Percentiles rank a stretch among this genome's conserved stretches.
These are phyloP conservation scores for Globisporangium nodosum DNA, from an alignment of 352 stramenopile species.

Conservation along the genomic window DNA sequence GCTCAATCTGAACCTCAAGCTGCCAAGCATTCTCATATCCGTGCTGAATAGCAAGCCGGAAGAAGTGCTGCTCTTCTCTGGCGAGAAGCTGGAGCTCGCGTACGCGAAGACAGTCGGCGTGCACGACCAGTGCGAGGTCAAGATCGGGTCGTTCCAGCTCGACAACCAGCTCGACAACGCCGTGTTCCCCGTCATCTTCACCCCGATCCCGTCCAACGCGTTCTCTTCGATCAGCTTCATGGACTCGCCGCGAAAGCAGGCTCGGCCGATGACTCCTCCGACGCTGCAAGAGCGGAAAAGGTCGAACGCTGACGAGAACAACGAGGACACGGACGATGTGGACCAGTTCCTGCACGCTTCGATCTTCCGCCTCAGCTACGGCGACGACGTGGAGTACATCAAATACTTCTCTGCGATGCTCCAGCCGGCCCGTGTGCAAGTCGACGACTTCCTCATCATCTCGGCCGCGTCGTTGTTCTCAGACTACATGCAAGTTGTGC, in stretches of 20 bases:
- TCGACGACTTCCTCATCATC: slow-evolving; percentile 61
- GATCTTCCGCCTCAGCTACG: slow-evolving; percentile 68
- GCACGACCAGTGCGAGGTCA: slow-evolving; percentile 80
- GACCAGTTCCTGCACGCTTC: slow-evolving; percentile 75
- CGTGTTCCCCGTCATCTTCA: slow-evolving; percentile 82
- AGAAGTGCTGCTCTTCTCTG: slow-evolving; percentile 70
- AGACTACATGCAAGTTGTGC: slow-evolving; percentile 40
- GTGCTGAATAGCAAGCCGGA: slow-evolving; percentile 70
- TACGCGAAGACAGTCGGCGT: slow-evolving; percentile 64
- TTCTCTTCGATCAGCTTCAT: slow-evolving; percentile 15
- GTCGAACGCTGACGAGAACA: slow-evolving; percentile 9
- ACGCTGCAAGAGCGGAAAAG: slow-evolving; percentile 11
- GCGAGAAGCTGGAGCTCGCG: slow-evolving; percentile 56
- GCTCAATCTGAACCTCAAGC: slow-evolving; percentile 44
- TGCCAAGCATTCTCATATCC: slow-evolving; percentile 65
- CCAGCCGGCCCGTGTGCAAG: slow-evolving; percentile 53
- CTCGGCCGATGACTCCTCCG: slow-evolving; percentile 9
- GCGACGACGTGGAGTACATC: slow-evolving; percentile 83
- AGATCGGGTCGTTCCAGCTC: slow-evolving; percentile 76
- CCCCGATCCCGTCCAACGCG: slow-evolving; percentile 44
- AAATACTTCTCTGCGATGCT: slow-evolving; percentile 85
- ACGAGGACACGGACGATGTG: slow-evolving; percentile 10
- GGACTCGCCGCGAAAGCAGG: slow-evolving; percentile 13
- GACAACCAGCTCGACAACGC: slow-evolving; percentile 76
- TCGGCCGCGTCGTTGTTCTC: slow-evolving; percentile 31